Evolutionary conservation across 208 protist genomes (phyloP).

Genomic region (Acanthamoeba castellanii): DNA sequence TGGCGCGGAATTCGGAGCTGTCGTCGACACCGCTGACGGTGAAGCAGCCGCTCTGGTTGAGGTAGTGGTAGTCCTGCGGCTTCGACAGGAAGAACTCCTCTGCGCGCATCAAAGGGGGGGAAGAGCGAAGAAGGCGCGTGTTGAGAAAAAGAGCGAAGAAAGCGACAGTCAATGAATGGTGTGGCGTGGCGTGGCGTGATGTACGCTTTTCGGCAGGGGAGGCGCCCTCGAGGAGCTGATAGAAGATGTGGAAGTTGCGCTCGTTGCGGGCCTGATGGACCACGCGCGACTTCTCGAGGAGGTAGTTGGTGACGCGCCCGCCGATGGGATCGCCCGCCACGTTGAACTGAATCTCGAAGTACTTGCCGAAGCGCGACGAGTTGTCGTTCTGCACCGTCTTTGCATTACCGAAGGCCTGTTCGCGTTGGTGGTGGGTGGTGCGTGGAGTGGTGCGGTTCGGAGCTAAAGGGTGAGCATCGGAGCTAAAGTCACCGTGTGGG

Average conservation of each 20-base stretch:
- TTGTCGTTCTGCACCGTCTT: constrained; percentile 90
- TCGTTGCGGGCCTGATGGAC: constrained; percentile 86
- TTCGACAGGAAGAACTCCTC: constrained; percentile 50
- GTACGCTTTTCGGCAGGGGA: constrained; percentile 33
- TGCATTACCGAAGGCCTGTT: constrained; percentile 81
- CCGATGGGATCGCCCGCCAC: constrained; percentile 72
- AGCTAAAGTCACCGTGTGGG: no score
- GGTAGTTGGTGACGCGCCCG: constrained; percentile 80
- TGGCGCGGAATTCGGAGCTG: constrained; percentile 86
- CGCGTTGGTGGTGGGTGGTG: background rate
- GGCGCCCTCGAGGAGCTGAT: constrained; percentile 88
- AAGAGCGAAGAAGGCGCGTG: no score
- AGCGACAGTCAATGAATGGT: background rate
- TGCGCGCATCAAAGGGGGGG: background rate
- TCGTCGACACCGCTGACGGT: constrained; percentile 89
- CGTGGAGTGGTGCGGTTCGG: background rate
- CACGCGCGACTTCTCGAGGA: constrained; percentile 80
- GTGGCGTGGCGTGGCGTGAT: no score
- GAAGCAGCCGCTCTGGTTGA: constrained; percentile 87
- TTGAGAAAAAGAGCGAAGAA: background rate
- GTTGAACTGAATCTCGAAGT: constrained; percentile 88
- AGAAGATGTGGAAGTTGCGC: constrained; percentile 97
- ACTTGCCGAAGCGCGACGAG: constrained; percentile 88
- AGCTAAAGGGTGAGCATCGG: background rate
- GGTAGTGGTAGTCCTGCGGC: constrained; percentile 87